Evolutionary conservation across 352 stramenopile genomes (phyloP).

Genomic region (Phytophthora aleatoria): DNA sequence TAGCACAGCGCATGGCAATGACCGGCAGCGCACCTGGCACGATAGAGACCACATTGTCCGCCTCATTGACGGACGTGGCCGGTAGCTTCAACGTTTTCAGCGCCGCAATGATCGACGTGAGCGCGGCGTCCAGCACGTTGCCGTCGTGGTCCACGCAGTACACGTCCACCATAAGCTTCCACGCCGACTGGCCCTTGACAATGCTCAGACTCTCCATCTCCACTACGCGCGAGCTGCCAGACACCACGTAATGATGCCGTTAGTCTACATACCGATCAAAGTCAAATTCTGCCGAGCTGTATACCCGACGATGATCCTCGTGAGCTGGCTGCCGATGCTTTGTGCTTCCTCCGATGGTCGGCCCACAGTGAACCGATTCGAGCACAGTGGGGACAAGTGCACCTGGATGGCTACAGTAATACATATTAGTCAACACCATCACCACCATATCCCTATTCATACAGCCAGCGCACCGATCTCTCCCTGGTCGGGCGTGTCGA

Average conservation of each 20-base stretch:
- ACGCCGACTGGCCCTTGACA: slow-evolving; percentile 73
- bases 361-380: slow-evolving; percentile 69
- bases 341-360: slow-evolving; percentile 78
- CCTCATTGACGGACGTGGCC: slow-evolving; percentile 63
- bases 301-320: slow-evolving; percentile 70
- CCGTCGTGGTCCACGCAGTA: slow-evolving; percentile 85
- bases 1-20: not conserved
- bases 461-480: slow-evolving; percentile 53
- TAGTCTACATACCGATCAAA: slow-evolving; percentile 1
- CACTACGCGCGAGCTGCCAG: slow-evolving; percentile 64
- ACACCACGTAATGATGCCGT: not conserved
- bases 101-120: slow-evolving; percentile 73
- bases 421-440: slow-evolving; percentile 3
- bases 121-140: slow-evolving; percentile 75
- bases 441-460: slow-evolving; percentile 1
- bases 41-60: slow-evolving; percentile 74
- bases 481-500: slow-evolving; percentile 74
- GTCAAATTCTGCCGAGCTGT: slow-evolving; percentile 1
- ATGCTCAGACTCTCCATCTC: slow-evolving; percentile 83
- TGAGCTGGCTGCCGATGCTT: slow-evolving; percentile 81
- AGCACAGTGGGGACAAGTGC: slow-evolving; percentile 81
- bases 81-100: slow-evolving; percentile 71
- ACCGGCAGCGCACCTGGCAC: slow-evolving; percentile 43
- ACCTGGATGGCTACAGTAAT: slow-evolving; percentile 63
- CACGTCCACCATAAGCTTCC: slow-evolving; percentile 84